Conservation (phyloP, 1,139 yeast species). For the Kodamaea suecica region DNA sequence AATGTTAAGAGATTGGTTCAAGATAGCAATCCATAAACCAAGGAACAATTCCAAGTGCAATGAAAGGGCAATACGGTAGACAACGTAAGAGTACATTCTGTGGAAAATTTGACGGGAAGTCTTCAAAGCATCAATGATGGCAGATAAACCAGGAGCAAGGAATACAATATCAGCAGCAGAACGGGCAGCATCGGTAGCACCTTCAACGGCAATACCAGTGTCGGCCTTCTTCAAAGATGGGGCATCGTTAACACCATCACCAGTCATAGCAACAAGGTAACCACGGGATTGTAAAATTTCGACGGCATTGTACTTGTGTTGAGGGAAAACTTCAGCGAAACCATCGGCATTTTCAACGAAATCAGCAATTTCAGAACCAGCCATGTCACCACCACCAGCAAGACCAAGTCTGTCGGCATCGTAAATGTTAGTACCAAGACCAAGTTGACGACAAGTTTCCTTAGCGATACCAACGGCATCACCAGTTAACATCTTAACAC, state of each 20-base stretch:
- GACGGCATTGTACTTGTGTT: conserved; percentile 90
- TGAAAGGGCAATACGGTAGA: conserved; percentile 92
- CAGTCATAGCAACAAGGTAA: conserved; percentile 96
- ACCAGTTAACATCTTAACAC: conserved; percentile 98
- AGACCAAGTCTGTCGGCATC: conserved; percentile 96
- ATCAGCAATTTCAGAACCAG: conserved; percentile 95
- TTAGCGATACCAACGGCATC: conserved; percentile 99
- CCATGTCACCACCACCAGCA: conserved; percentile 95
- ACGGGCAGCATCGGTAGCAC: conserved; percentile 95
- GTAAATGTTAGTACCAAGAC: conserved; percentile 94
- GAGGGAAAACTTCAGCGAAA: conserved; percentile 97
- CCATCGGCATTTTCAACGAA: conserved; percentile 96
- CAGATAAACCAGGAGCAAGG: conserved; percentile 95
- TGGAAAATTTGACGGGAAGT: conserved; percentile 96
- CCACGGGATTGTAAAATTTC: conserved; percentile 89
- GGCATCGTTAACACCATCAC: conserved; percentile 98
- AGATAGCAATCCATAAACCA: conserved; percentile 92
- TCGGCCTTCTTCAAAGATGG: conserved; percentile 96
- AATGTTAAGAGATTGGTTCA: conserved; percentile 78
- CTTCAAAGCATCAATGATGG: conserved; percentile 90
- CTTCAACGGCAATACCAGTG: conserved; percentile 96
- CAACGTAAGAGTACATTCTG: conserved; percentile 96
- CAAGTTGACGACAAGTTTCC: conserved; percentile 97
- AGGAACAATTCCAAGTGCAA: conserved; percentile 89
- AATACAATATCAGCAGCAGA: conserved; percentile 96